Evolutionary conservation across 1,284 basidiomycete species (phyloP).

Genomic region (Fomitopsis betulina): DNA sequence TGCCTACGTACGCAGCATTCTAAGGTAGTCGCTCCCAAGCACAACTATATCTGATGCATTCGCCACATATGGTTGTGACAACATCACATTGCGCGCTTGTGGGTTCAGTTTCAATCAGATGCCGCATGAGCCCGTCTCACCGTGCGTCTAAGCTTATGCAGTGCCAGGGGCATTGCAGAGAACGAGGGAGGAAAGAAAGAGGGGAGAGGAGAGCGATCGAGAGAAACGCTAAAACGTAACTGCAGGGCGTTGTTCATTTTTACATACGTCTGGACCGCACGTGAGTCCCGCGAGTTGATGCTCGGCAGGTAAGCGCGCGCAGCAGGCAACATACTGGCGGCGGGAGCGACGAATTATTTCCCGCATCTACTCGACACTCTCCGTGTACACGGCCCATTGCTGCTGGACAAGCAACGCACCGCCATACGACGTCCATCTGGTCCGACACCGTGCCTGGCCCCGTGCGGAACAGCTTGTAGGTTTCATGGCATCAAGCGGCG

Average conservation of each 20-base stretch:
- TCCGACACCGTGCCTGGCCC: not conserved
- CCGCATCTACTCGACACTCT: not conserved
- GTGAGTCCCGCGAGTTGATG: not conserved
- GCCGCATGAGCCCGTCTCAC: not conserved
- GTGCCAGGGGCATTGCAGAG: no score
- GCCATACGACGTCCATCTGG: not conserved
- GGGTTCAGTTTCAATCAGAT: not conserved
- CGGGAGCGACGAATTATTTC: not conserved
- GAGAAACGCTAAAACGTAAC: slow-evolving; percentile 2
- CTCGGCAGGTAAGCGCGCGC: not conserved
- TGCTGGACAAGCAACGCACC: not conserved
- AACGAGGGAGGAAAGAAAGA: not conserved
- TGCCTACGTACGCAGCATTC: not conserved
- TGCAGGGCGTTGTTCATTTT: not conserved
- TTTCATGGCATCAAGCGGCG: slow-evolving; percentile 1
- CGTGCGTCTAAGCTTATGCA: no score
- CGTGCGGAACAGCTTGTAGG: not conserved
- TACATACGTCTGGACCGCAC: not conserved
- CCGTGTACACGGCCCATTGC: not conserved
- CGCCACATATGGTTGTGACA: not conserved
- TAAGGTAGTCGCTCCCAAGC: not conserved
- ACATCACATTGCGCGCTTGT: not conserved
- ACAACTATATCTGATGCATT: not conserved
- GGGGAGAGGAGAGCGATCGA: not conserved
- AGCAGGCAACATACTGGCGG: not conserved